Evolutionary conservation across 371 early-diverging fungal genomes (phyloP), one percentile per base, ranked within the genome.

Genomic region (Mucor irregularis): DNA sequence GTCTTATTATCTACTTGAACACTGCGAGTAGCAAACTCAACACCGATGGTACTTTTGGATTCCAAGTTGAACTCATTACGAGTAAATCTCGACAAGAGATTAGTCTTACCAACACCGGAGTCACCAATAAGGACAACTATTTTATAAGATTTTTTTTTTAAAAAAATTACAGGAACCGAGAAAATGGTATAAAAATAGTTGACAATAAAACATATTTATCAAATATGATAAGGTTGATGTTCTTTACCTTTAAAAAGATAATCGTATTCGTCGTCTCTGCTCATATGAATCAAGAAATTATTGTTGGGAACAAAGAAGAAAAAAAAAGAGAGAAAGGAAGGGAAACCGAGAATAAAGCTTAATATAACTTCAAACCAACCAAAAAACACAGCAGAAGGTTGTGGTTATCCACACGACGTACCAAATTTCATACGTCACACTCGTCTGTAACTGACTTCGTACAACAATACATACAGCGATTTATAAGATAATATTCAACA

Each of bases 81-180:
- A 26, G 98, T 97, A 71, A 99, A 97, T 58, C 97, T 88, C 62
- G 93, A 87, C 44, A 99, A 89, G 25, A 99, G 88, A 78, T 98
- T 98, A 61, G 99, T 97, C 74, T 99, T 99, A 56, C 99, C 99
- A 61, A 99, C 99, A 33, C 99, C 98, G 22, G 99, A 97, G 74
- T 99, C 99, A 39, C 99, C 99, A 81, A 99, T 99, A 47, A 99
- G 84, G 22, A 99, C 99, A 78, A 99, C 98, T 94, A 61, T 10
- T 28, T 48, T 26, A 56, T 25, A n/a, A 22, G n/a, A 34, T 9
- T 11, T 21, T 6, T 4, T 19, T 7, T 34, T 17, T 14, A n/a
- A 37, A 37, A n/a, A 37, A 37, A n/a, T 6, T 16, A 37, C 13
- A 37, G 16, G 6, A 51, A 25, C 8, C 19, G 31, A 14, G 8